These are phyloP conservation scores for Drechslerella dactyloides DNA, from an alignment of 2,329 filamentous ascomycete genomes.

Conservation along the genomic window DNA sequence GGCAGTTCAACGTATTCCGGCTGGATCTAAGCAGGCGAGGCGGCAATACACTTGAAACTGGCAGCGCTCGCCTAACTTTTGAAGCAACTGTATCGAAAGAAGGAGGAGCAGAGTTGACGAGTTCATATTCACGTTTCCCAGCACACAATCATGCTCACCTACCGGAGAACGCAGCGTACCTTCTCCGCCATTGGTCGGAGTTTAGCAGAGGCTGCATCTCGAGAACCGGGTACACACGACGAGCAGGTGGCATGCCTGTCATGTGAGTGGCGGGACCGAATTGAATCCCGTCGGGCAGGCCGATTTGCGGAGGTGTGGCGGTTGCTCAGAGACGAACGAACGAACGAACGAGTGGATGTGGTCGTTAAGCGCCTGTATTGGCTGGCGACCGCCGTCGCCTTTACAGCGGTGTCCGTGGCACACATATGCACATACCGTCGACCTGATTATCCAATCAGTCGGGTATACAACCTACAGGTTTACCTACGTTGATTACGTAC, in stretches of 20 bases:
- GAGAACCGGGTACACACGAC: conserved; percentile 9
- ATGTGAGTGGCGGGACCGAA: not conserved
- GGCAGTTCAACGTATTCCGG: too few species aligned
- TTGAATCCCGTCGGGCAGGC: not conserved
- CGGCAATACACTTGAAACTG: conserved; percentile 45
- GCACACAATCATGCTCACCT: too few species aligned
- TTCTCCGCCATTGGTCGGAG: conserved; percentile 26
- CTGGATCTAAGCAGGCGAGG: conserved; percentile 21
- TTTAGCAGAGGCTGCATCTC: not conserved
- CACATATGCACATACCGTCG: too few species aligned
- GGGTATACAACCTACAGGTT: too few species aligned
- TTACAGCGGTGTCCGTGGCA: too few species aligned
- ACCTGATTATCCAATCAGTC: too few species aligned
- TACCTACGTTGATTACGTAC: too few species aligned
- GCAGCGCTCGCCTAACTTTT: conserved; percentile 42
- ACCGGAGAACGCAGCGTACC: not conserved
- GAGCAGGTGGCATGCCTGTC: conserved; percentile 16
- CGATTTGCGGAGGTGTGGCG: not conserved
- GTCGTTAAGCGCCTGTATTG: not conserved
- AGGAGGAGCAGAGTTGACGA: not conserved
- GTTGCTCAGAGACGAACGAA: conserved; percentile 4
- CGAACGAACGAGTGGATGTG: conserved; percentile 2
- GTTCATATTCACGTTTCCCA: not conserved
- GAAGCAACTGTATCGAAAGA: conserved; percentile 14
- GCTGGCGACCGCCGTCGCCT: too few species aligned